Base-by-base conservation (phyloP, 2,329 filamentous ascomycete species). In the Cladosporium sp. region DNA sequence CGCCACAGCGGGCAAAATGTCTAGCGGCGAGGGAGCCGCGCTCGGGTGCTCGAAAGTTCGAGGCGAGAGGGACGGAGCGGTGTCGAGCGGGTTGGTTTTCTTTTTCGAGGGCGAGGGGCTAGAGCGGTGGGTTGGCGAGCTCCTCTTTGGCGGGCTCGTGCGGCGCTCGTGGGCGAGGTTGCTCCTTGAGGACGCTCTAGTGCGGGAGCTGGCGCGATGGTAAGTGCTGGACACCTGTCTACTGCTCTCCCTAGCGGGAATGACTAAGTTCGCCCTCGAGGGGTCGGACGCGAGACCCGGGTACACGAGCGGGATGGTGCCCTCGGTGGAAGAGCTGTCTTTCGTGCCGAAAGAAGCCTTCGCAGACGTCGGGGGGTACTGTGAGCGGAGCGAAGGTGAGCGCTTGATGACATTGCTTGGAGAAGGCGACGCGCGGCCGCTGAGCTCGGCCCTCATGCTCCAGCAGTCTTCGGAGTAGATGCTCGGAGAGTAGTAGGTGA, bases 11-110 rank as follows among this genome's bases (percentile, higher is more conserved):
- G 59, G 61, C 31, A 62, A 52, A 19, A 57, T 53, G 8, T 61
- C 56, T 31, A 67, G 54, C 10, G 64, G 64, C 3, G 59, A 63
- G 5, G 64, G 64, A 49, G 61, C 55, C 1, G 63, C 63, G 48
- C 64, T 66, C 3, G 57, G 59, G 43, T 62, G 55, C 34, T 56
- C 54, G 49, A 53, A 55, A 16, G 45, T 55, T 38, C 56, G 50
- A n/a, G 60, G 59, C 32, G 58, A 61, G 16, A 41, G 33, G 14
- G 33, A 13, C 33, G 16, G 22, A 28, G 22, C 22, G 22, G 22
- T 28, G 22, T 28, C 22, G 22, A 28, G 22, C 5, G 22, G 22
- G 22, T 28, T 28, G 22, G 7, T 28, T 3, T 28, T 28, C 22
- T 3, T 28, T 28, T 28, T 28, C 22, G 22, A 28, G 7, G 22